Conservation (phyloP, 2,329 filamentous ascomycete species). For the Fusarium acutatum region DNA sequence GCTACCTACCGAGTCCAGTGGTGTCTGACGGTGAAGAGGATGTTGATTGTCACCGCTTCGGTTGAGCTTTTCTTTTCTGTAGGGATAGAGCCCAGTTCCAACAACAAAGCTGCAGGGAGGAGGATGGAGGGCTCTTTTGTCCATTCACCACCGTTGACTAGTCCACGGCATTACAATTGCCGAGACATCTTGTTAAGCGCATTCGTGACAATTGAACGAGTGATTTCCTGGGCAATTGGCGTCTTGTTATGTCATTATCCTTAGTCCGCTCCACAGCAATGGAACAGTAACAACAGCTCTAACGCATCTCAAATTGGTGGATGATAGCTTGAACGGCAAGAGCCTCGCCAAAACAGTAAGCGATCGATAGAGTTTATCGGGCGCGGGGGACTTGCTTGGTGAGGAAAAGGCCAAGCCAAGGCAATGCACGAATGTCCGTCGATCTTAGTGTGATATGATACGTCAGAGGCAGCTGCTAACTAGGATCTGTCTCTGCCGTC, state of each 20-base stretch:
- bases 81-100: neutral
- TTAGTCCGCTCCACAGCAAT: neutral
- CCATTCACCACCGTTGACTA: neutral
- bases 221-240: neutral
- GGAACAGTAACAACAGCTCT: neutral
- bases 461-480: conserved; percentile 11
- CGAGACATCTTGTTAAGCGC: neutral
- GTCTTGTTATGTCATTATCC: conserved; percentile 5
- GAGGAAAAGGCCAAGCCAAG: neutral
- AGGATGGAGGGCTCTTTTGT: neutral
- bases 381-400: neutral
- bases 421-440: neutral
- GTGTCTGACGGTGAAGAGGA: neutral
- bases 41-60: neutral
- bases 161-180: conserved; percentile 4
- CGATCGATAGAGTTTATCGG: conserved; percentile 12
- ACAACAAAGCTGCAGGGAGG: neutral
- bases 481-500: neutral
- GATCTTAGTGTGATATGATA: conserved; percentile 28
- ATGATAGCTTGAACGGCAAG: neutral
- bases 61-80: neutral
- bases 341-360: neutral
- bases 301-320: neutral
- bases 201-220: neutral
- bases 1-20: neutral